Evolutionary conservation across 306 rosid genomes (phyloP), one percentile per base, ranked within the genome.

Genomic region (Astragalus membranaceus): DNA sequence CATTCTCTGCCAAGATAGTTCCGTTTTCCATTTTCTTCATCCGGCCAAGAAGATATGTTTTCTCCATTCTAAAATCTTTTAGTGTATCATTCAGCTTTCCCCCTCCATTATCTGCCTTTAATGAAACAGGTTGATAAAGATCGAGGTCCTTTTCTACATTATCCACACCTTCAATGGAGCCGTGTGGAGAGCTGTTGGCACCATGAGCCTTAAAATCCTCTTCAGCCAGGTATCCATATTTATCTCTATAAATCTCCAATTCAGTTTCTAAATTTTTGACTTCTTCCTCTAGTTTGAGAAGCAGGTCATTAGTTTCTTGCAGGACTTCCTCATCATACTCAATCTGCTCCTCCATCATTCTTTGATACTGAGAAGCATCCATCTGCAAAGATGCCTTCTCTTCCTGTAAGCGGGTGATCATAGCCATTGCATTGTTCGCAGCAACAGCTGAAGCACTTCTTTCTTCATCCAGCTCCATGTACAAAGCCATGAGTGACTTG

Each of bases 361-460:
- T 88, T 70, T 95, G 97, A 73, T 91, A 89, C 75, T 95, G 97
- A 52, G 87, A 85, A 32, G 97, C 95, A 33, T 91, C 99, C 97
- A 95, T 91, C 73, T 95, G 99, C 77, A 95, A 83, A 0, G 92
- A 84, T 0, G 99, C 99, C 79, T 95, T 95, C 65, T 95, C 96
- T 0, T 91, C 97, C 64, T 95, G 99, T 46, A 91, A 67, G 55
- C 94, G 86, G 4, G 99, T 95, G 80, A 95, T 95, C 99, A 95
- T 95, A 14, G 99, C 97, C 97, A 95, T 91, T 11, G 99, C 99
- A 15, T 95, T 89, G 87, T 91, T 89, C 1, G 97, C 99, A 12
- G 99, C 99, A 46, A 91, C 77, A 10, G 97, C 91, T 3, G 97
- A 80, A 64, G 99, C 99, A 20, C 89, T 95, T 72, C 99, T 87